Percentiles rank a stretch among this genome's conserved stretches.
phyloP scores from a whole-genome alignment of 305 asterid genomes.

The Salvia sclarea region DNA sequence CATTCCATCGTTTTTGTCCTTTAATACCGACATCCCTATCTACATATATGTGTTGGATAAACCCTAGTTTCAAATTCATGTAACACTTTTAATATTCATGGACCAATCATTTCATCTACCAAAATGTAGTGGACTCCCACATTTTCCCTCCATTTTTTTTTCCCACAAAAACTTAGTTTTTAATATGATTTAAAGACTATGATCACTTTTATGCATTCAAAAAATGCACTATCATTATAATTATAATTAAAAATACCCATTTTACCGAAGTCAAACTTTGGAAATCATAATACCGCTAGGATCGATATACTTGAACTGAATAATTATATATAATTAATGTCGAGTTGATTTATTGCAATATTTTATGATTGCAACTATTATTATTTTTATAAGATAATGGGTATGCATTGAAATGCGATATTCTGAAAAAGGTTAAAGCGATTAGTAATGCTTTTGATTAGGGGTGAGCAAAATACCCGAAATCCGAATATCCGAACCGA shows the following conservation, averaged over 20 bases:
- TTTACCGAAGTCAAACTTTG: background rate
- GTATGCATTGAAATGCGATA: conserved; percentile 8
- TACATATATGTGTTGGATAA: background rate
- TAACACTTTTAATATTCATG: background rate
- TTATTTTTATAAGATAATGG: background rate
- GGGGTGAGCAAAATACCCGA: no score
- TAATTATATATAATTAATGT: background rate
- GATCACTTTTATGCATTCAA: background rate
- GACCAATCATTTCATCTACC: background rate
- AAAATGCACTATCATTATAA: background rate
- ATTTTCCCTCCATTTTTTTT: background rate
- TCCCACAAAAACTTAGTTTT: background rate
- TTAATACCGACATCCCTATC: conserved; percentile 22
- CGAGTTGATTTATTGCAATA: background rate
- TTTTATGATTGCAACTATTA: background rate
- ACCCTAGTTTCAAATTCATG: background rate
- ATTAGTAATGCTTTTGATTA: conserved; percentile 9
- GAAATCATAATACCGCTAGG: background rate
- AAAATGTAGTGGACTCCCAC: background rate
- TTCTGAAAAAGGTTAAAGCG: conserved; percentile 26
- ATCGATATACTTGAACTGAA: no score
- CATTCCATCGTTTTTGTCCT: conserved; percentile 11
- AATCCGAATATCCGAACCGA: no score
- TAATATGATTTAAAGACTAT: background rate
- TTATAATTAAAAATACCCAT: background rate